phyloP scores from a whole-genome alignment of 1,139 yeast genomes.

The Chernovozyma aurita region DNA sequence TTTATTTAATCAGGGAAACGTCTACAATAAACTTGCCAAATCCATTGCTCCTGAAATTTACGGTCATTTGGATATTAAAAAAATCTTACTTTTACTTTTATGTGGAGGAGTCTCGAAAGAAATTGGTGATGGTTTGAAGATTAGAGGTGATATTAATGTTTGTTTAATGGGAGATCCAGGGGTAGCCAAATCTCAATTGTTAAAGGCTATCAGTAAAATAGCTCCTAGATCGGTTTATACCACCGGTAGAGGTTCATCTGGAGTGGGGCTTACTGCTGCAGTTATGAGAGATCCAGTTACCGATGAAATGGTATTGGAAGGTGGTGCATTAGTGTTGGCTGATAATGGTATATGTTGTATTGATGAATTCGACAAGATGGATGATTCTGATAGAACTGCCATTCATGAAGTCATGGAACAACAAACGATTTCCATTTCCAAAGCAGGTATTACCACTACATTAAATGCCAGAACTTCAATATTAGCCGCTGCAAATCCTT shows the following conservation, averaged over 20 bases:
- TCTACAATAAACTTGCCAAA: slow-evolving; percentile 74
- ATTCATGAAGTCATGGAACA: slow-evolving; percentile 99
- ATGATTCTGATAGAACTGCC: slow-evolving; percentile 93
- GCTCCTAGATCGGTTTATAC: slow-evolving; percentile 98
- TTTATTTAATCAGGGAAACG: slow-evolving; percentile 54
- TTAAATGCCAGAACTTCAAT: slow-evolving; percentile 94
- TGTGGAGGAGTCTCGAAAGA: slow-evolving; percentile 96
- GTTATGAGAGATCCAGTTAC: slow-evolving; percentile 99
- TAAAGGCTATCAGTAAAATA: slow-evolving; percentile 85
- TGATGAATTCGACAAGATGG: slow-evolving; percentile 99
- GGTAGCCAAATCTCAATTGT: slow-evolving; percentile 95
- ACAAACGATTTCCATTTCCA: slow-evolving; percentile 94
- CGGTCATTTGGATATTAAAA: slow-evolving; percentile 92
- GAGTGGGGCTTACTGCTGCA: slow-evolving; percentile 98
- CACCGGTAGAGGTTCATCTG: slow-evolving; percentile 98
- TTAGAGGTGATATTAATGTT: slow-evolving; percentile 95
- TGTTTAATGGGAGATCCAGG: slow-evolving; percentile 99
- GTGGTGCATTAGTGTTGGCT: slow-evolving; percentile 95
- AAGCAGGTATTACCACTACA: slow-evolving; percentile 97
- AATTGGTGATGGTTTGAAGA: slow-evolving; percentile 93
- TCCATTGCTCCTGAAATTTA: slow-evolving; percentile 98
- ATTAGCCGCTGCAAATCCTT: slow-evolving; percentile 96
- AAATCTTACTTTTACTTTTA: slow-evolving; percentile 74
- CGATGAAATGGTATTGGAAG: slow-evolving; percentile 97
- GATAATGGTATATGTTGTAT: slow-evolving; percentile 98